A percentile compares a stretch with the other conserved stretches of the same genome.
Evolutionary conservation across 148 eudicot genomes (phyloP).

Genomic region (Arctostaphylos glauca): DNA sequence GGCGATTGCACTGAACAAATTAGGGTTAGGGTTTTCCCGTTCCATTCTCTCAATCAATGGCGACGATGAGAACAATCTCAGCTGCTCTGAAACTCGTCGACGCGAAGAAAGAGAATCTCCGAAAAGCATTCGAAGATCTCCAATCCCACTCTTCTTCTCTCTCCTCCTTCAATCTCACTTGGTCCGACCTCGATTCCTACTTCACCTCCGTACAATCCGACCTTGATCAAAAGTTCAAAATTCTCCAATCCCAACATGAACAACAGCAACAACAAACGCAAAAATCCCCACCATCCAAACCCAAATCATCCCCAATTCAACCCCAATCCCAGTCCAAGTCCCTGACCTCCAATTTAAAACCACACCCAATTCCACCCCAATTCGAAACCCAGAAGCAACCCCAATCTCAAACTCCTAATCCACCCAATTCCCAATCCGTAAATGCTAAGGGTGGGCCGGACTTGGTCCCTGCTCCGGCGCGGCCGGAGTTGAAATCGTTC

Average conservation of each 20-base stretch:
- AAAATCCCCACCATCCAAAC: no score
- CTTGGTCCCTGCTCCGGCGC: constrained; percentile 3
- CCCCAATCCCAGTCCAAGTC: constrained; percentile 18
- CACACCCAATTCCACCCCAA: neutral
- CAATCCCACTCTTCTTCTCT: constrained; percentile 36
- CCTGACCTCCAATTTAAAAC: neutral
- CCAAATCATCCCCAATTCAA: no score
- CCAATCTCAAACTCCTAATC: neutral
- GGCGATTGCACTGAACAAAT: no score
- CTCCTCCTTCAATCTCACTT: constrained; percentile 34
- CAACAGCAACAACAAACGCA: neutral
- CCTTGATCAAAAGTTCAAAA: constrained; percentile 24
- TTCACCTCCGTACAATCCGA: constrained; percentile 36
- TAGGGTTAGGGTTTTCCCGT: neutral
- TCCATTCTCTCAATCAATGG: constrained; percentile 24
- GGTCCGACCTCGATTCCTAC: constrained; percentile 50
- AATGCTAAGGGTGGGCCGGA: neutral
- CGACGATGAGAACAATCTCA: constrained; percentile 27
- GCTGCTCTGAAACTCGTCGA: constrained; percentile 37
- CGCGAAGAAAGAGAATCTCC: constrained; percentile 34
- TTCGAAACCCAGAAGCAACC: neutral
- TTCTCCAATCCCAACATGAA: constrained; percentile 29
- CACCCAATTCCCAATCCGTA: neutral
- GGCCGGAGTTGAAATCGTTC: constrained; percentile 28
- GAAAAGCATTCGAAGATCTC: constrained; percentile 44